These are phyloP conservation scores for Aureobasidium namibiae DNA, from an alignment of 2,329 filamentous ascomycete genomes.

Conservation along the genomic window DNA sequence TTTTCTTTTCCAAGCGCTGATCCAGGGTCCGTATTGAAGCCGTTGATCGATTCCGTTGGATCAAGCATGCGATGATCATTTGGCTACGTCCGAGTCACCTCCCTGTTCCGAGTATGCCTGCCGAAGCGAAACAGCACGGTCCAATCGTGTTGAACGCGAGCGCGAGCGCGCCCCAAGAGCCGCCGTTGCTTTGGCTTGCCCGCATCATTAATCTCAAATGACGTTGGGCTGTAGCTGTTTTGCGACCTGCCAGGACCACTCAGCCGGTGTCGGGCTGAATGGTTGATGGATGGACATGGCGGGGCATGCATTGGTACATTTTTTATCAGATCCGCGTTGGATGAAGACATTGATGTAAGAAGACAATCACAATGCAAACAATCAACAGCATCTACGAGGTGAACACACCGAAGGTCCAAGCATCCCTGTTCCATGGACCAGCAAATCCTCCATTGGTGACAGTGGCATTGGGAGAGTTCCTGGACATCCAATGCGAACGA, in stretches of 20 bases:
- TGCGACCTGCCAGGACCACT: not conserved
- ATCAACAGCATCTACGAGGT: constrained; percentile 9
- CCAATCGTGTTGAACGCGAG: not conserved
- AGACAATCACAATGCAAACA: constrained; percentile 10
- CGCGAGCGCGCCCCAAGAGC: not conserved
- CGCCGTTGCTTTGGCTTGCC: not conserved
- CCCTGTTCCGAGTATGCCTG: not conserved
- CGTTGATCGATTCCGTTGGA: not conserved
- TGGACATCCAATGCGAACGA: constrained; percentile 60
- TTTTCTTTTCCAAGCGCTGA: not conserved
- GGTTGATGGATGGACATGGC: not conserved
- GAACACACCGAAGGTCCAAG: not conserved
- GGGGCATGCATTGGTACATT: constrained; percentile 10
- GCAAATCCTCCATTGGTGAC: constrained; percentile 62
- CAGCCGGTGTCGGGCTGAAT: constrained; percentile 4
- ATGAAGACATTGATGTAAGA: constrained; percentile 1
- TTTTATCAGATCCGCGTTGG: constrained; percentile 12
- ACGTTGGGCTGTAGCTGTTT: not conserved
- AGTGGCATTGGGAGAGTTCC: constrained; percentile 62
- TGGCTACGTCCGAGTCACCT: not conserved
- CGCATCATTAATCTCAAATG: not conserved
- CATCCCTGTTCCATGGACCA: constrained; percentile 58
- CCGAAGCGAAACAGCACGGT: not conserved
- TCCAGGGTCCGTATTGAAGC: not conserved
- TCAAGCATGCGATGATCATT: not conserved